phyloP scores from a whole-genome alignment of 306 rosid species.

The Ochetophila trinervis region DNA sequence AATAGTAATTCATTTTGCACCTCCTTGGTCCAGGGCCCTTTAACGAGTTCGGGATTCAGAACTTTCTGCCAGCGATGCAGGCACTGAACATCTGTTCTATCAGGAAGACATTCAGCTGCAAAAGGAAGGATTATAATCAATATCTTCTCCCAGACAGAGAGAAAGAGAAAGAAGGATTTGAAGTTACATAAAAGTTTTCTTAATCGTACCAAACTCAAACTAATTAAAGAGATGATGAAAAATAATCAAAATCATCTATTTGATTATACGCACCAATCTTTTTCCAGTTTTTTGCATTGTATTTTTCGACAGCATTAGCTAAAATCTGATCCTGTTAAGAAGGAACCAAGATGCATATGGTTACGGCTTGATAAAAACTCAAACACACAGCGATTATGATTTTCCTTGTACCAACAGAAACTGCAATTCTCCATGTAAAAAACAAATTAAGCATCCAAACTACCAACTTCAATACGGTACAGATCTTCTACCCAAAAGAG shows the following conservation, averaged over 20 bases:
- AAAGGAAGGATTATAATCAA: neutral
- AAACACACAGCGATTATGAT: neutral
- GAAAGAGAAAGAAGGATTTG: neutral
- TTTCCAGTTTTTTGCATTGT: slow-evolving; percentile 40
- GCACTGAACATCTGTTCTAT: slow-evolving; percentile 46
- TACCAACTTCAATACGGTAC: no score
- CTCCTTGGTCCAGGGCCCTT: slow-evolving; percentile 57
- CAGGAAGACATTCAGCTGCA: slow-evolving; percentile 39
- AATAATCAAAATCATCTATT: neutral
- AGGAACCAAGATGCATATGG: slow-evolving; percentile 5
- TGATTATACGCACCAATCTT: slow-evolving; percentile 30
- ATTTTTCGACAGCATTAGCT: slow-evolving; percentile 27
- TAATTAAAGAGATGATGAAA: neutral
- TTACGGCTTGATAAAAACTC: neutral
- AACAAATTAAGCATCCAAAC: neutral
- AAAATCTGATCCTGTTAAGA: slow-evolving; percentile 31
- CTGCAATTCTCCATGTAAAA: neutral
- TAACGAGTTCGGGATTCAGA: slow-evolving; percentile 47
- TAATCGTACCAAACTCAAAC: neutral
- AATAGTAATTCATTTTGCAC: slow-evolving; percentile 10
- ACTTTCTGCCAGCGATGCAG: slow-evolving; percentile 62
- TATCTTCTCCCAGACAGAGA: neutral
- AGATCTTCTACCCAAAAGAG: no score
- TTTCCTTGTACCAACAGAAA: neutral
- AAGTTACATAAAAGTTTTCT: neutral